Percentiles rank a stretch among this genome's conserved stretches.
Conservation (phyloP, 345 rosid genomes). For the Salix suchowensis region DNA sequence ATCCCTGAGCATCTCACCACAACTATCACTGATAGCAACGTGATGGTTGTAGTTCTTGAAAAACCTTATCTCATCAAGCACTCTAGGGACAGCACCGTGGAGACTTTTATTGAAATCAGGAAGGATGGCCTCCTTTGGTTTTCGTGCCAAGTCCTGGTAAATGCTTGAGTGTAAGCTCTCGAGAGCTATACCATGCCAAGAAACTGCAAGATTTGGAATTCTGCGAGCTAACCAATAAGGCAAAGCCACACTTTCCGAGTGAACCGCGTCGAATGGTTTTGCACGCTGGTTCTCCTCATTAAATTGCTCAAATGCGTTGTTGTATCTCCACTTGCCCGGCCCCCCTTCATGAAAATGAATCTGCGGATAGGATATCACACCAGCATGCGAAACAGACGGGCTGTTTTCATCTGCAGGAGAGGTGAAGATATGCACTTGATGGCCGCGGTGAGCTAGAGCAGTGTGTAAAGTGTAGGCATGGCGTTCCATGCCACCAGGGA, state of each 20-base stretch:
- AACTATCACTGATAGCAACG: slow-evolving; percentile 86
- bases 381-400: not conserved
- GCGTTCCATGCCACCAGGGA: slow-evolving; percentile 97
- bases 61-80: slow-evolving; percentile 76
- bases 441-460: slow-evolving; percentile 74
- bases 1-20: slow-evolving; percentile 88
- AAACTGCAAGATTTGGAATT: slow-evolving; percentile 60
- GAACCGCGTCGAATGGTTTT: slow-evolving; percentile 66
- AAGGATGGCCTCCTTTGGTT: slow-evolving; percentile 53
- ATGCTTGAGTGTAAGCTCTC: slow-evolving; percentile 78
- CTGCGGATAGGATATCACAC: slow-evolving; percentile 17
- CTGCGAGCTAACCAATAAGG: slow-evolving; percentile 69
- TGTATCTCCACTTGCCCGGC: slow-evolving; percentile 65
- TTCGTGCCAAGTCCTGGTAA: slow-evolving; percentile 69
- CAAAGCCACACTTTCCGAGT: slow-evolving; percentile 86
- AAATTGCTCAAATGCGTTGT: slow-evolving; percentile 81
- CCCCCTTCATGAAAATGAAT: slow-evolving; percentile 75
- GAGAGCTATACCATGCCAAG: slow-evolving; percentile 94
- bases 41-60: slow-evolving; percentile 76
- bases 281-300: slow-evolving; percentile 49
- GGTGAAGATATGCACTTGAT: slow-evolving; percentile 74
- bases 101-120: slow-evolving; percentile 45
- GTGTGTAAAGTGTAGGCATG: slow-evolving; percentile 79
- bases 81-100: slow-evolving; percentile 61
- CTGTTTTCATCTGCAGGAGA: slow-evolving; percentile 44